phyloP scores from a whole-genome alignment of 108 stramenopile genomes.

The Thalassiosira profunda region DNA sequence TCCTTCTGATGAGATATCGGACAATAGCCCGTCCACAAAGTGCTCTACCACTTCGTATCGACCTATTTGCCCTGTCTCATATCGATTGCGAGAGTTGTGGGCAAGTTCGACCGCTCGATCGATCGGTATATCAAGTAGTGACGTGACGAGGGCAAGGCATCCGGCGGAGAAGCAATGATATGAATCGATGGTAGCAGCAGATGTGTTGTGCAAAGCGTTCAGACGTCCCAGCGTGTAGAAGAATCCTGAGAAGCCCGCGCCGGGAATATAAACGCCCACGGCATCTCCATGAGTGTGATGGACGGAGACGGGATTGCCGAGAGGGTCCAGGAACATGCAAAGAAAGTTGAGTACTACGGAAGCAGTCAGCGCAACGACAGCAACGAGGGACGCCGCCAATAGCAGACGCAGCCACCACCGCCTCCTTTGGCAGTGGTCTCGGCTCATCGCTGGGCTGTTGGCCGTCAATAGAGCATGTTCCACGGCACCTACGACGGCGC shows the following conservation, averaged over 20 bases:
- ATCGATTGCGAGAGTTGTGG: slow-evolving; percentile 40
- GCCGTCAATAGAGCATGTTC: background rate
- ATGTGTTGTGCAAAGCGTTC: slow-evolving; percentile 24
- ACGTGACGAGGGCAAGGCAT: slow-evolving; percentile 66
- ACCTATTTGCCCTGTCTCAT: slow-evolving; percentile 52
- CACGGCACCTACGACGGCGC: background rate
- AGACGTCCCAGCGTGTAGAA: slow-evolving; percentile 74
- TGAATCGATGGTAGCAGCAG: background rate
- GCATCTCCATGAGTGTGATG: background rate
- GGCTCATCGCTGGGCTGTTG: background rate
- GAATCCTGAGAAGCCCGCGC: slow-evolving; percentile 80
- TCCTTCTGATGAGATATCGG: slow-evolving; percentile 8
- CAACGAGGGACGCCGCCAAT: background rate
- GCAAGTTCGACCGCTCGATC: slow-evolving; percentile 49
- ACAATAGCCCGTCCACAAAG: slow-evolving; percentile 63
- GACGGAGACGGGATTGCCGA: background rate
- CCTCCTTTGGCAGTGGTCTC: background rate
- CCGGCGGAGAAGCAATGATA: slow-evolving; percentile 78
- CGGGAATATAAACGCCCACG: slow-evolving; percentile 58
- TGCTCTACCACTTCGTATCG: slow-evolving; percentile 57
- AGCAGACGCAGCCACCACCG: too few species aligned
- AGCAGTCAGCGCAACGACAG: background rate
- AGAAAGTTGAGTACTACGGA: slow-evolving; percentile 8
- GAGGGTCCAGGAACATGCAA: slow-evolving; percentile 18
- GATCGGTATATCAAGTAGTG: slow-evolving; percentile 31